Conservation (phyloP, 352 stramenopile genomes). For the Pythium vanterpoolii region DNA sequence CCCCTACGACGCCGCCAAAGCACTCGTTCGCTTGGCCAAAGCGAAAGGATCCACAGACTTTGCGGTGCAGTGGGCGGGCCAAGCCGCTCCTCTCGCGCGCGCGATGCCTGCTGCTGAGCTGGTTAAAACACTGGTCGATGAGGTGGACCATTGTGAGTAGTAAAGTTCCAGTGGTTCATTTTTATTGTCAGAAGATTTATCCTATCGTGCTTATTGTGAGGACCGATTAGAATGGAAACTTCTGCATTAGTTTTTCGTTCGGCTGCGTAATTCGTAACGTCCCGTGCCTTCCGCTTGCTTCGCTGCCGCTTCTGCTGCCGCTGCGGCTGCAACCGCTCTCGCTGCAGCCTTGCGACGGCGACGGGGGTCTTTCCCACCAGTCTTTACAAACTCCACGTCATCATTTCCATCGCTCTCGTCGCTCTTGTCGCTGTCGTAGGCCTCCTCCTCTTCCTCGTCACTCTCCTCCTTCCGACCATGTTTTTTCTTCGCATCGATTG, state of each 20-base stretch:
- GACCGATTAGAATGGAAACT: neutral
- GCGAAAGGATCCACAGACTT: conserved; percentile 15
- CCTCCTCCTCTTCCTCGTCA: conserved; percentile 1
- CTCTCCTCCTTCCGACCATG: conserved; percentile 3
- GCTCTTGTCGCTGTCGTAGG: neutral
- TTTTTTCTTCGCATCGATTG: neutral
- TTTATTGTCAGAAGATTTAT: neutral
- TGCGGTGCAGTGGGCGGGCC: conserved; percentile 24
- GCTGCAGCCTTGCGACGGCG: conserved; percentile 50
- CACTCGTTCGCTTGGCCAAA: conserved; percentile 10
- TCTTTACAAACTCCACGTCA: conserved; percentile 25
- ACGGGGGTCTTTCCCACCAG: conserved; percentile 23
- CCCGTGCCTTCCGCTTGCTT: conserved; percentile 25
- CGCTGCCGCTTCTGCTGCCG: conserved; percentile 59
- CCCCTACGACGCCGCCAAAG: conserved; percentile 19
- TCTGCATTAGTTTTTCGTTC: neutral
- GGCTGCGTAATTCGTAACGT: conserved; percentile 39
- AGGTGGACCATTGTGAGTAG: neutral
- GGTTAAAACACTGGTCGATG: conserved; percentile 4
- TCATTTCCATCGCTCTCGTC: conserved; percentile 19
- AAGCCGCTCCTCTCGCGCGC: conserved; percentile 33
- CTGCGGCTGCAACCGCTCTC: conserved; percentile 52
- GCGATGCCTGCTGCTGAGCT: conserved; percentile 18
- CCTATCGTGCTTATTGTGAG: neutral
- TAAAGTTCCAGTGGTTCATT: neutral